Percentiles rank a stretch among this genome's conserved stretches.
Conservation (phyloP, 345 rosid genomes). For the Carallia brachiata region DNA sequence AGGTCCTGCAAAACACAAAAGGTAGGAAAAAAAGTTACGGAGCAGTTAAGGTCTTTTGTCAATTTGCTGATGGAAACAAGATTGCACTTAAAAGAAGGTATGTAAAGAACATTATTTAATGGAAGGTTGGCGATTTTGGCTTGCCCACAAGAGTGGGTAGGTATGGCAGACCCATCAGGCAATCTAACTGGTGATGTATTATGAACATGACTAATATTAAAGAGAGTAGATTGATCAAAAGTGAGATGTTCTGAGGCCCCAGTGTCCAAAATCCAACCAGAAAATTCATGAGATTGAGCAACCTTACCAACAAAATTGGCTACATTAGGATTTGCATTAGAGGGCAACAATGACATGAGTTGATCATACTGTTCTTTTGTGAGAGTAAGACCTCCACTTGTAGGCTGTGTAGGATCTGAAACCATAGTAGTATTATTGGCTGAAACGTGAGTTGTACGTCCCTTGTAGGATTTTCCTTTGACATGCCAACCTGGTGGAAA, state of each 20-base stretch:
- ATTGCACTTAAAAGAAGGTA: neutral
- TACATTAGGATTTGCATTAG: neutral
- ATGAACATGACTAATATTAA: neutral
- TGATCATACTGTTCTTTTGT: neutral
- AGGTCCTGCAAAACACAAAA: slow-evolving; percentile 1
- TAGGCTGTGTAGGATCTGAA: neutral
- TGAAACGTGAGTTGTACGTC: neutral
- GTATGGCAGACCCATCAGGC: neutral
- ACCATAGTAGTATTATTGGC: neutral
- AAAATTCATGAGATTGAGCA: neutral
- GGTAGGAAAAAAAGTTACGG: neutral
- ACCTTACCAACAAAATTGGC: neutral
- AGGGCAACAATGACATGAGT: neutral
- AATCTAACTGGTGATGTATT: neutral
- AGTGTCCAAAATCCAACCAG: neutral
- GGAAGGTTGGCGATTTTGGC: neutral
- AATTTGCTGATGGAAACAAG: neutral
- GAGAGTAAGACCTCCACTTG: neutral
- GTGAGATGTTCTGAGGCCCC: neutral
- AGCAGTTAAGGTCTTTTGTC: neutral
- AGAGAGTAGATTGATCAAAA: neutral
- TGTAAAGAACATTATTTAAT: neutral
- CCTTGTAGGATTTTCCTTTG: neutral
- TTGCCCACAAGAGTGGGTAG: neutral
- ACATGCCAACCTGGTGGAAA: neutral